Percentiles rank a stretch among this genome's conserved stretches.
phyloP scores from a whole-genome alignment of 2,329 filamentous ascomycete species.

The Rhynchosporium graminicola region DNA sequence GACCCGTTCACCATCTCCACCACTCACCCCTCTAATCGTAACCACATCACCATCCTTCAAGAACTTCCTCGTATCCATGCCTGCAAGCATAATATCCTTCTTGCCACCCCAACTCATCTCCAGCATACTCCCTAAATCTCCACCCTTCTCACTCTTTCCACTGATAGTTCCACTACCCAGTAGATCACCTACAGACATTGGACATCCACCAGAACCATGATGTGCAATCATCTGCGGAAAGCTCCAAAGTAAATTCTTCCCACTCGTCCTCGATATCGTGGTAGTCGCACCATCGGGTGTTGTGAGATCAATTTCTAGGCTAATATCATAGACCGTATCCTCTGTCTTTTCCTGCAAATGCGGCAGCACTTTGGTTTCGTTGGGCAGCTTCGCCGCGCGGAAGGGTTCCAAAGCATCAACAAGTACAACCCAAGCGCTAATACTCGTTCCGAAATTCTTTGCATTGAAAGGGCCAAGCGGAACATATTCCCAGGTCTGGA shows the following conservation, averaged over 20 bases:
- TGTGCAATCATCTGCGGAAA: conserved; percentile 84
- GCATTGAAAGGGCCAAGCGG: conserved; percentile 80
- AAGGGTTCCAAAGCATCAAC: conserved; percentile 75
- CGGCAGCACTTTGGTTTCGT: conserved; percentile 55
- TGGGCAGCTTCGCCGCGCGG: conserved; percentile 54
- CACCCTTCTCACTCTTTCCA: conserved; percentile 51
- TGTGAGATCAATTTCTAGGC: conserved; percentile 64
- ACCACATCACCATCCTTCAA: conserved; percentile 74
- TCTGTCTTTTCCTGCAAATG: conserved; percentile 63
- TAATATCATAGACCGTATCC: conserved; percentile 67
- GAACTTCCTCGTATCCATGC: conserved; percentile 69
- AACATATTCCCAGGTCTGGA: conserved; percentile 83
- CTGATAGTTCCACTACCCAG: conserved; percentile 80
- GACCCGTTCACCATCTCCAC: conserved; percentile 65
- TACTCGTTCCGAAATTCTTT: conserved; percentile 80
- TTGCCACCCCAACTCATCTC: conserved; percentile 74
- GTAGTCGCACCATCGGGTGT: conserved; percentile 54
- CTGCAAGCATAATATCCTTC: conserved; percentile 58
- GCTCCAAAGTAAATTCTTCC: conserved; percentile 73
- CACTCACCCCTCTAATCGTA: conserved; percentile 65
- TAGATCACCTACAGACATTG: conserved; percentile 71
- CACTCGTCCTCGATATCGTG: conserved; percentile 60
- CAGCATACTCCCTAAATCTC: conserved; percentile 66
- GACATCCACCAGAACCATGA: conserved; percentile 75
- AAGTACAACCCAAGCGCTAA: conserved; percentile 78